Evolutionary conservation across 495 filamentous ascomycete species (phyloP), one percentile per base, ranked within the genome.

Genomic region (Entonaema liquescens): DNA sequence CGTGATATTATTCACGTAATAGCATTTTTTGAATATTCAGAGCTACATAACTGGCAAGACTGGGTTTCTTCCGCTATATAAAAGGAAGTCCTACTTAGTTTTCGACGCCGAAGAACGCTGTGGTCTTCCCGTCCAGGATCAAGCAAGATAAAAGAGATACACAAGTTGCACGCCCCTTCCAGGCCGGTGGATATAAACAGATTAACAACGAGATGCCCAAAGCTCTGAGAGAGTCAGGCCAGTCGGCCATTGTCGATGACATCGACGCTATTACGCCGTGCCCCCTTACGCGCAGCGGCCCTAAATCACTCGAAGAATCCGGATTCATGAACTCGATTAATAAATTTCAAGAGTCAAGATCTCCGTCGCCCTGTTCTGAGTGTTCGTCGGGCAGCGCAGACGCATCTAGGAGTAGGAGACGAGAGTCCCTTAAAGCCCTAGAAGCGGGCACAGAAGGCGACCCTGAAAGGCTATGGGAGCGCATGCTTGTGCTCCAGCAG

Each of bases 401-500:
- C 15, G 59, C 53, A 17, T 70, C 67, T n/a, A 57, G 58, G 31
- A 70, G 47, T 40, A 71, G 65, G 23, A 72, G 66, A 40, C 62
- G 73, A n/a, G 70, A 75, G 11, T 77, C 75, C n/a, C 61, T 77
- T 17, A 72, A 72, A 57, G 75, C 66, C 6, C 36, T 77, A 28
- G 75, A 77, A 55, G 70, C 75, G 28, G 75, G 75, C 25, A 77
- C 75, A 13, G 59, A 75, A 11, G 66, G 78, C 25, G 79, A 81
- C 62, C 73, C 78, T 23, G 75, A 74, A 53, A 75, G 74, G 28
- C 74, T 84, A 19, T 84, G 82, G 82, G 69, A 73, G 52, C 79
- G 81, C 26, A 84, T 84, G 82, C 73, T 84, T 23, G 77, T 76
- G 13, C 77, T 84, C 11, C 82, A 84, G 67, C 67, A 68, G 38